These are phyloP conservation scores for Flaveria robusta DNA, from an alignment of 129 eudicot genomes.

Conservation along the genomic window DNA sequence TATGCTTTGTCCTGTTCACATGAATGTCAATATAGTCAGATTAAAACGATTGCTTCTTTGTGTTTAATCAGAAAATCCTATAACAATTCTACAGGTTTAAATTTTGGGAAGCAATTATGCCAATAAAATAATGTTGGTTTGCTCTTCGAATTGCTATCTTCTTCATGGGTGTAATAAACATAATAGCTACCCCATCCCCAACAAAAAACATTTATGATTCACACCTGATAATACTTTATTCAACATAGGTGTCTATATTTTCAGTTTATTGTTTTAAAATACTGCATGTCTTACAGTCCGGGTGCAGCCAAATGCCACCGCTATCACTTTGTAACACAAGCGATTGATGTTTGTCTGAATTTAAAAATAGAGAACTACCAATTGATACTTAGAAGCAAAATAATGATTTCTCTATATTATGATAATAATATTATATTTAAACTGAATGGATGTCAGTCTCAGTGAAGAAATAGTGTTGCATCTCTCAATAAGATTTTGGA, in stretches of 20 bases:
- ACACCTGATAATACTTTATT: background rate
- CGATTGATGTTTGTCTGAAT: background rate
- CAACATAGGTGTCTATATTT: background rate
- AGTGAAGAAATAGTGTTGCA: background rate
- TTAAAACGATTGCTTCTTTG: background rate
- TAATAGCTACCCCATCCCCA: background rate
- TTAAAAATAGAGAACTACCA: background rate
- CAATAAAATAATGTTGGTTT: background rate
- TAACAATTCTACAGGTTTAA: background rate
- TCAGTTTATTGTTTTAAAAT: background rate
- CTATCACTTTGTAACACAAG: background rate
- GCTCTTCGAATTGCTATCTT: slow-evolving; percentile 4
- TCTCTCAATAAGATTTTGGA: background rate
- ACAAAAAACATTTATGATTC: background rate
- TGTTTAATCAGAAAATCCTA: background rate
- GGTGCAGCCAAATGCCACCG: slow-evolving; percentile 2
- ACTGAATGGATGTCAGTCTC: background rate
- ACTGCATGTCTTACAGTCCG: background rate
- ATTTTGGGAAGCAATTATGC: background rate
- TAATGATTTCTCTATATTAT: background rate
- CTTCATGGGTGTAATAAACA: background rate
- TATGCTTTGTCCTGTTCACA: background rate
- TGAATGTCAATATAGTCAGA: background rate
- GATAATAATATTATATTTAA: background rate
- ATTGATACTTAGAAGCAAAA: background rate